Evolutionary conservation across 2,329 filamentous ascomycete genomes (phyloP).

Genomic region (Fusarium beomiforme): DNA sequence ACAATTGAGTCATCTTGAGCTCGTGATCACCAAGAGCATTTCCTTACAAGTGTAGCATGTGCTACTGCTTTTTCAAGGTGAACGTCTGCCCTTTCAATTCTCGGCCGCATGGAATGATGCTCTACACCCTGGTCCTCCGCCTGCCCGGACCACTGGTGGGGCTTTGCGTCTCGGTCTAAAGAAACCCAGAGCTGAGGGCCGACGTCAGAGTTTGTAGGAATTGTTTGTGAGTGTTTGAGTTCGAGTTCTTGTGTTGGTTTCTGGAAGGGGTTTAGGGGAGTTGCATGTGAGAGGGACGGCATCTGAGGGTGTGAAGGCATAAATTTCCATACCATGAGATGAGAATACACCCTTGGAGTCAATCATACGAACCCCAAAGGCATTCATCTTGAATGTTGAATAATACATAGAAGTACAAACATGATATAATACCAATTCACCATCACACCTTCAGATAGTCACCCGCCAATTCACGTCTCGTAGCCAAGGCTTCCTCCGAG

Average conservation of each 20-base stretch:
- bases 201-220: conserved; percentile 28
- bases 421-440: not conserved
- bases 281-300: conserved; percentile 21
- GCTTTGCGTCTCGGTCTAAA: conserved; percentile 4
- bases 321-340: not conserved
- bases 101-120: conserved; percentile 43
- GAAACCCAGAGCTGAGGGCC: conserved; percentile 16
- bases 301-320: conserved; percentile 18
- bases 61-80: not conserved
- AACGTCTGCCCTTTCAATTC: not conserved
- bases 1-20: conserved; percentile 7
- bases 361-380: too few relatives aligned
- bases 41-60: not conserved
- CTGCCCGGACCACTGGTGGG: conserved; percentile 41
- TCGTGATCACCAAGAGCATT: conserved; percentile 8
- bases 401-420: too few relatives aligned
- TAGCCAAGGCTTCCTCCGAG: conserved; percentile 21
- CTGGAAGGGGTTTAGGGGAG: not conserved
- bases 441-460: not conserved
- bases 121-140: conserved; percentile 39
- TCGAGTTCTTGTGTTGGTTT: not conserved
- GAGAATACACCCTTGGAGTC: not conserved
- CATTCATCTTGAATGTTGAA: too few relatives aligned
- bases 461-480: not conserved
- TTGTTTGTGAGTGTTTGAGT: not conserved